phyloP scores from a whole-genome alignment of 805 yeast genomes.

The Saturnispora diversa region DNA sequence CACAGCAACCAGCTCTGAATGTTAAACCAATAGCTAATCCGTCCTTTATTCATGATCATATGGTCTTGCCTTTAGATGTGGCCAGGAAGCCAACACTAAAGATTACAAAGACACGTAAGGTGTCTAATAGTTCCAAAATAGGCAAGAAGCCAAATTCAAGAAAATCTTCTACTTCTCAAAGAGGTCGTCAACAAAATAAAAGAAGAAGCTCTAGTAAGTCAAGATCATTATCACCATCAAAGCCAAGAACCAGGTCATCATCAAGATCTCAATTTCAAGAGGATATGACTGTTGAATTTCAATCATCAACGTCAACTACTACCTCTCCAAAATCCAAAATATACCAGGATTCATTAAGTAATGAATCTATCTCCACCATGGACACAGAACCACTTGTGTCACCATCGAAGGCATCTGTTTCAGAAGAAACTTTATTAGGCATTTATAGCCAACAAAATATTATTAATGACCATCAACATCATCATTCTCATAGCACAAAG shows the following conservation, averaged over 20 bases:
- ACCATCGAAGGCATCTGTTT: no score
- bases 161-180: conserved; percentile 2
- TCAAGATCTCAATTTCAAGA: background rate
- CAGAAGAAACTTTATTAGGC: no score
- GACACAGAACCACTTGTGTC: background rate
- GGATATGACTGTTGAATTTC: conserved; percentile 1
- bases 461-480: no score
- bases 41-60: no score
- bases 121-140: background rate
- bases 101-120: conserved; percentile 11
- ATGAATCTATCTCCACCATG: background rate
- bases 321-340: conserved; percentile 12
- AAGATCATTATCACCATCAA: conserved; percentile 1
- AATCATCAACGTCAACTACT: background rate
- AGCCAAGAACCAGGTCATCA: conserved; percentile 9
- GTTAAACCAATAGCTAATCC: background rate
- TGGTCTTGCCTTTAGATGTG: no score
- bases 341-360: conserved; percentile 1
- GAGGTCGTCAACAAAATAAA: background rate
- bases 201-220: background rate
- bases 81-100: conserved; percentile 4
- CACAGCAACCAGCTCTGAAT: conserved; percentile 1
- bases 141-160: background rate
- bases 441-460: no score
- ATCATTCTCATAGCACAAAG: conserved; percentile 30